Evolutionary conservation across 1,284 basidiomycete species (phyloP), one percentile per base, ranked within the genome.

Genomic region (Trichosporon faecale): DNA sequence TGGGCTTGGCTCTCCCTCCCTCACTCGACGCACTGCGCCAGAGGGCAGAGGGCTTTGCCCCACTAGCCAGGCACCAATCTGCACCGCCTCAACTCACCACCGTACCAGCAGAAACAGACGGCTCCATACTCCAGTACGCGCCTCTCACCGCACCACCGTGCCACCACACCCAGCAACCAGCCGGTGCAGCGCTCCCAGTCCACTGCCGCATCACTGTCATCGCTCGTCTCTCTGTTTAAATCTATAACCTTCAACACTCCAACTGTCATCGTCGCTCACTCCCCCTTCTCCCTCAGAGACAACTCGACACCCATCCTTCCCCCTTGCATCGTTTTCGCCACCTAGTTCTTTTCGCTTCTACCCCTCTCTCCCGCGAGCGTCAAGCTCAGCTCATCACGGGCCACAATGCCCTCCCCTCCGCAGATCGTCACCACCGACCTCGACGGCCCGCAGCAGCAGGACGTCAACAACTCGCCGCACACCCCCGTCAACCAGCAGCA

Each of bases 391-490:
- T 61, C 57, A 25, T 6, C 31, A n/a, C 57, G 27, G 57, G 63
- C 63, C 68, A 70, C 57, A 60, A 66, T 69, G 70, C 61, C 65
- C 33, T 66, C 75, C 1, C 66, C 73, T 4, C 77, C 78, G 3
- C 79, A 77, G 9, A 80, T 80, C 73, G 75, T 80, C 68, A 80
- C 79, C 4, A 80, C 79, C 60, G 79, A 80, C 70, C 74, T 77
- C 16, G 76, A 77, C 65, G 71, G 72, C 0, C 68, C 73, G n/a
- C 68, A 69, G 12, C n/a, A 46, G 4, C 49, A 52, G 14, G 25
- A 66, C 31, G 55, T 65, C 29, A 37, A 66, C 29, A 37, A 55
- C 8, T 64, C 68, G 2, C 70, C 75, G 1, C 52, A 44, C 21
- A 71, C 69, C 27, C 71, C 71, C 29, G 64, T 64, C 23, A 66